Conservation (phyloP, 495 filamentous ascomycete genomes). For the Gamarada debralockiae region DNA sequence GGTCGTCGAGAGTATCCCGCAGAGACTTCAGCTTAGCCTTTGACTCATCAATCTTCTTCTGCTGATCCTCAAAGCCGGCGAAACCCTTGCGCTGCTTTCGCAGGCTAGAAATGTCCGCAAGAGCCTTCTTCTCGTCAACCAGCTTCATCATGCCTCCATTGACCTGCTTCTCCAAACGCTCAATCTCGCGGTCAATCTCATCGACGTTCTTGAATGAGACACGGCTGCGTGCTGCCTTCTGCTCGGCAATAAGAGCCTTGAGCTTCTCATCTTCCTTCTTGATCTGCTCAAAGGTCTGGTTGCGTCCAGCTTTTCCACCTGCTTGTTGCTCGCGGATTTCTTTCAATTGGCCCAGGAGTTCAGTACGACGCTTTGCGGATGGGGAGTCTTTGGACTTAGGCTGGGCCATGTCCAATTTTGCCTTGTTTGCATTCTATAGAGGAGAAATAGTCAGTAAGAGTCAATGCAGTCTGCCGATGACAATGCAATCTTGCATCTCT, state of each 20-base stretch:
- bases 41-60: conserved; percentile 80
- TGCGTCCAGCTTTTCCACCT: conserved; percentile 73
- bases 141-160: conserved; percentile 84
- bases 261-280: conserved; percentile 79
- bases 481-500: neutral
- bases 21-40: conserved; percentile 82
- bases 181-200: conserved; percentile 80
- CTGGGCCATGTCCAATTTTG: conserved; percentile 75
- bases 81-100: conserved; percentile 91
- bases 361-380: conserved; percentile 69
- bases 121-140: conserved; percentile 94
- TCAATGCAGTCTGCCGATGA: neutral
- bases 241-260: conserved; percentile 57
- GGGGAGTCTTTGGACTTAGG: conserved; percentile 61
- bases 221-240: conserved; percentile 73
- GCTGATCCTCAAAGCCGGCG: conserved; percentile 69
- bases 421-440: conserved; percentile 74
- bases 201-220: conserved; percentile 81
- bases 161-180: conserved; percentile 74
- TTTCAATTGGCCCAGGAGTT: conserved; percentile 68
- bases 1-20: conserved; percentile 81
- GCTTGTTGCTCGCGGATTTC: conserved; percentile 78
- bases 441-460: conserved; percentile 6
- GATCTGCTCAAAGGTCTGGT: conserved; percentile 76
- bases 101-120: conserved; percentile 74